Evolutionary conservation across 2,329 filamentous ascomycete species (phyloP), one percentile per base, ranked within the genome.

Genomic region (Zelopaecilomyces penicillatus): DNA sequence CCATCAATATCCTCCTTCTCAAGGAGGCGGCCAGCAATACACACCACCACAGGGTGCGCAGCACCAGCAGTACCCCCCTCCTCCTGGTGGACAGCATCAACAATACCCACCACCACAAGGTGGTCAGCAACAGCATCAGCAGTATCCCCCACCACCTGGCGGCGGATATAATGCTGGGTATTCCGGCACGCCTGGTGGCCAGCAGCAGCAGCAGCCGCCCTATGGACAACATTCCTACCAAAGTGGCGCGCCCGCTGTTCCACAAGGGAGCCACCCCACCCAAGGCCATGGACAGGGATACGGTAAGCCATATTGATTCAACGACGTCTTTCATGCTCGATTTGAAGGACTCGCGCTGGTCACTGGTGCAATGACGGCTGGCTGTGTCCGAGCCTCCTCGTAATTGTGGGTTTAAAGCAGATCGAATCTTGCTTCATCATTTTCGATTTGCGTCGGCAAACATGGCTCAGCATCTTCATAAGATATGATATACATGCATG

Each of bases 161-260:
- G 50, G 46, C 12, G 58, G 58, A 34, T 64, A 64, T 36, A 62
- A 55, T 42, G 44, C 54, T 27, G 58, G 57, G 7, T 62, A 61
- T 40, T 49, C 50, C 7, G 52, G 53, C 28, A 46, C 52, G 2
- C 57, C 58, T n/a, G 53, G 52, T 30, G 52, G 51, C n/a, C 54
- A 62, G 41, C 55, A 55, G 30, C 50, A 19, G 19, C 19, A 19
- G 19, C 19, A 19, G 19, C 19, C 19, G 2, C 19, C 60, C 9
- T 61, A 63, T 35, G 57, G 59, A 38, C 54, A 56, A 36, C 54
- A 56, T 36, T 50, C 57, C 5, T 59, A 61, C 32, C 52, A 54
- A 11, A 51, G 55, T 19, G 53, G 52, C 12, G 51, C 58, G 30
- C 55, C 50, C 9, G 50, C 46, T n/a, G 43, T 45, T 12, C 43